These are phyloP conservation scores for Globisporangium rhizosaccharum DNA, from an alignment of 352 stramenopile genomes.

Conservation along the genomic window DNA sequence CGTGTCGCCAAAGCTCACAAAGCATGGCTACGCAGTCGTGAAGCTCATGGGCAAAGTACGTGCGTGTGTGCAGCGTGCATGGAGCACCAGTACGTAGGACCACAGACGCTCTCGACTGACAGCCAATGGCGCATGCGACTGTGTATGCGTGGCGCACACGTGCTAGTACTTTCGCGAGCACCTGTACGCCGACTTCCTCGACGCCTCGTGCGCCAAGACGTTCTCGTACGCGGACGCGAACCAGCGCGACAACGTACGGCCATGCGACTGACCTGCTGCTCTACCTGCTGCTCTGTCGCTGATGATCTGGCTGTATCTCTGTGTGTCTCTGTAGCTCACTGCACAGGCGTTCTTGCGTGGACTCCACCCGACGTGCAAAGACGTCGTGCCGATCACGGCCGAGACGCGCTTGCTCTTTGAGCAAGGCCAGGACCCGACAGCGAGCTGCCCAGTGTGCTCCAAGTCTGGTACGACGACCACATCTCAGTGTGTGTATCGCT, in stretches of 20 bases:
- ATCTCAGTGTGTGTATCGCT: not conserved
- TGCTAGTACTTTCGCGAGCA: constrained; percentile 64
- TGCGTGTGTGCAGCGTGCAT: too few relatives aligned
- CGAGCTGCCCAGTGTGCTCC: constrained; percentile 59
- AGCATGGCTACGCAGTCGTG: constrained; percentile 59
- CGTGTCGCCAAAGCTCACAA: constrained; percentile 76
- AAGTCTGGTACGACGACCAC: constrained; percentile 29
- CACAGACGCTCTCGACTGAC: too few relatives aligned
- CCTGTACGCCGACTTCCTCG: constrained; percentile 57
- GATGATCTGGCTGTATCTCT: not conserved
- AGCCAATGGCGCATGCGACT: too few relatives aligned
- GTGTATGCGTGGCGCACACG: not conserved
- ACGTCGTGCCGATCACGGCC: constrained; percentile 49
- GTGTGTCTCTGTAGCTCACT: constrained; percentile 32
- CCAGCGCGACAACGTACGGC: constrained; percentile 62
- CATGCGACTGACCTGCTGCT: not conserved
- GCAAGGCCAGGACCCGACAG: constrained; percentile 64
- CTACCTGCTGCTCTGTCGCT: not conserved
- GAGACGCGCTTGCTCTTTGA: constrained; percentile 63
- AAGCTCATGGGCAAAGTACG: constrained; percentile 58
- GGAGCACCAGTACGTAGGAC: too few relatives aligned
- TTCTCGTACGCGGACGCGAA: constrained; percentile 72
- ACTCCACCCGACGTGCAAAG: constrained; percentile 46
- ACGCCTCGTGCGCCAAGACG: constrained; percentile 43
- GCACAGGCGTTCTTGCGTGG: constrained; percentile 54